phyloP scores from a whole-genome alignment of 768 basidiomycete genomes.

The Pleurotus tuber-regium region DNA sequence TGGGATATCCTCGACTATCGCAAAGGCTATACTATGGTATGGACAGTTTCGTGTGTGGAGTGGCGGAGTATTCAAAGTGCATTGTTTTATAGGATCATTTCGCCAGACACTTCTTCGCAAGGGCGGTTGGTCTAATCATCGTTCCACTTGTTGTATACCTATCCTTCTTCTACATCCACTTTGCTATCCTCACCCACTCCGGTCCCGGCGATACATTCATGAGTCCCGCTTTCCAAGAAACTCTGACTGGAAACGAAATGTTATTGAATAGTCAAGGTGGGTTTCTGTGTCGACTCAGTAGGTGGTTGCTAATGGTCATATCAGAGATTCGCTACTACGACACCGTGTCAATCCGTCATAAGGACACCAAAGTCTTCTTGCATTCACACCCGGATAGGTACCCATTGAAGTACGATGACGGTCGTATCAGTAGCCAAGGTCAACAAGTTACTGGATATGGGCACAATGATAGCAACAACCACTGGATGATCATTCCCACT shows the following conservation, averaged over 20 bases:
- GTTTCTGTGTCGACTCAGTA: no score
- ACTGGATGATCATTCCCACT: slow-evolving; percentile 95
- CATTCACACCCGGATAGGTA: slow-evolving; percentile 93
- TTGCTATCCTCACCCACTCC: slow-evolving; percentile 80
- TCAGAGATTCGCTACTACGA: slow-evolving; percentile 94
- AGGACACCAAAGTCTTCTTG: slow-evolving; percentile 88
- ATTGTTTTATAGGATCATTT: slow-evolving; percentile 69
- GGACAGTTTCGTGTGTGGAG: slow-evolving; percentile 9
- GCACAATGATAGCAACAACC: slow-evolving; percentile 91
- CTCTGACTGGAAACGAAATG: slow-evolving; percentile 87
- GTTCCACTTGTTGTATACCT: slow-evolving; percentile 91
- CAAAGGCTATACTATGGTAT: slow-evolving; percentile 78
- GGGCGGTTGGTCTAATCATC: slow-evolving; percentile 80
- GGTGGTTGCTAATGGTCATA: background rate
- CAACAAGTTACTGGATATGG: slow-evolving; percentile 97
- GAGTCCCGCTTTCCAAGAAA: slow-evolving; percentile 98
- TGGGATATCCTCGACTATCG: slow-evolving; percentile 91
- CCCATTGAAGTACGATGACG: slow-evolving; percentile 93
- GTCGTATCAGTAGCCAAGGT: slow-evolving; percentile 92
- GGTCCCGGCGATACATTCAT: slow-evolving; percentile 96
- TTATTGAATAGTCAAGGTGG: slow-evolving; percentile 88
- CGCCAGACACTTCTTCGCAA: slow-evolving; percentile 83
- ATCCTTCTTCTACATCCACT: slow-evolving; percentile 95
- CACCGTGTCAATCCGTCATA: slow-evolving; percentile 83
- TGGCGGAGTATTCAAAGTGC: background rate